Evolutionary conservation across 192 early-diverging fungal genomes (phyloP), one percentile per base, ranked within the genome.

Genomic region (Chytriomyces sp.): DNA sequence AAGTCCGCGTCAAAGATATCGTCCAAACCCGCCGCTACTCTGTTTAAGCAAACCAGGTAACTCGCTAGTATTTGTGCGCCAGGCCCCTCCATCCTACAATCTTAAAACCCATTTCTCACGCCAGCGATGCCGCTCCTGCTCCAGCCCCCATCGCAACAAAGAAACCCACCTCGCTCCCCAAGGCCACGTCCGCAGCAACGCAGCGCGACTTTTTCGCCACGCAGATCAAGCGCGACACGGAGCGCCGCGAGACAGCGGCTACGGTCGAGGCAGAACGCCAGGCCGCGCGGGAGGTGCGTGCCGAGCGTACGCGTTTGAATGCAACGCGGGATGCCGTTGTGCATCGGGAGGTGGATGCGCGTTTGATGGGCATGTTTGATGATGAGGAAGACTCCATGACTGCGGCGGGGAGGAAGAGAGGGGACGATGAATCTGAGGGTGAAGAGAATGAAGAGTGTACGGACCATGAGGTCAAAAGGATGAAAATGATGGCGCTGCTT

Each of bases 361-460:
- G 33, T n/a, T 38, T 68, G 52, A 53, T 56, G 54, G 8, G 19
- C 14, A 68, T 68, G 65, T 68, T 68, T 68, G 65, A 68, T 34
- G 65, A 68, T 25, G 65, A 55, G 22, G 65, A 49, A 49, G 44
- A 0, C 0, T 12, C 28, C 4, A 58, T 58, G 30, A 1, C 30
- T 58, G 30, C 28, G 56, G 56, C 62, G 41, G 6, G 62, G 62
- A 30, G 62, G 12, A 10, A 41, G 55, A 55, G 65, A 68, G 8
- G 65, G 52, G 3, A 12, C 32, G 44, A 52, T 10, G 65, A 55
- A 5, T n/a, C 36, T 0, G 52, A 55, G 32, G n/a, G 36, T 12
- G 65, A 68, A n/a, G n/a, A 53, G 38, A 53, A 68, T 28, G 65
- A n/a, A n/a, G n/a, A n/a, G n/a, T n/a, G n/a, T n/a, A n/a, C n/a